Evolutionary conservation across 257 asterid species (phyloP).

Genomic region (Solanum pinnatisectum): DNA sequence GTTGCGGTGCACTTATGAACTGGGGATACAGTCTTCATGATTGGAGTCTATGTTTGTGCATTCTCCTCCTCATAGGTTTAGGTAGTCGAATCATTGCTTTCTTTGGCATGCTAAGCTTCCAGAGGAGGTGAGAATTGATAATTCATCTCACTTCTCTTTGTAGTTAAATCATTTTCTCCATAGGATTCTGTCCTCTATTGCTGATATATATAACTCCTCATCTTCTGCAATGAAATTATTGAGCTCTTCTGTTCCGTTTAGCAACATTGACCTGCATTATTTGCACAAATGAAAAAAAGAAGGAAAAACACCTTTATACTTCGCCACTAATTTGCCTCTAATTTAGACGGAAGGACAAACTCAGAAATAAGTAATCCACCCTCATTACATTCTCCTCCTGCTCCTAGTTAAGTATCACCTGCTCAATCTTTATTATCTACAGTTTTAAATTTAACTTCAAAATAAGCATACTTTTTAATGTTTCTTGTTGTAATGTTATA

Average conservation of each 20-base stretch:
- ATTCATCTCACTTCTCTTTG: not conserved
- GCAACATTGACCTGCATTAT: not conserved
- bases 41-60: slow-evolving; percentile 48
- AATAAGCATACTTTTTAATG: too few relatives aligned
- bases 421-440: not conserved
- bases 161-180: not conserved
- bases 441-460: not conserved
- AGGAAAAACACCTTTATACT: not conserved
- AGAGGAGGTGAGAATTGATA: slow-evolving; percentile 41
- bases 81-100: slow-evolving; percentile 61
- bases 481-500: too few relatives aligned
- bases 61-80: slow-evolving; percentile 50
- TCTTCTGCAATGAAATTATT: not conserved
- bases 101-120: slow-evolving; percentile 64
- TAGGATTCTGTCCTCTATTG: not conserved
- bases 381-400: not conserved
- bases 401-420: not conserved
- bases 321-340: not conserved
- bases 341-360: not conserved
- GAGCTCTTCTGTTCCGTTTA: not conserved
- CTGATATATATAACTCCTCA: not conserved
- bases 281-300: not conserved
- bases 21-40: slow-evolving; percentile 53
- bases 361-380: not conserved
- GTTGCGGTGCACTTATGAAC: slow-evolving; percentile 63